These are phyloP conservation scores for Colletotrichum sp. DNA, from an alignment of 2,329 filamentous ascomycete genomes.

Conservation along the genomic window DNA sequence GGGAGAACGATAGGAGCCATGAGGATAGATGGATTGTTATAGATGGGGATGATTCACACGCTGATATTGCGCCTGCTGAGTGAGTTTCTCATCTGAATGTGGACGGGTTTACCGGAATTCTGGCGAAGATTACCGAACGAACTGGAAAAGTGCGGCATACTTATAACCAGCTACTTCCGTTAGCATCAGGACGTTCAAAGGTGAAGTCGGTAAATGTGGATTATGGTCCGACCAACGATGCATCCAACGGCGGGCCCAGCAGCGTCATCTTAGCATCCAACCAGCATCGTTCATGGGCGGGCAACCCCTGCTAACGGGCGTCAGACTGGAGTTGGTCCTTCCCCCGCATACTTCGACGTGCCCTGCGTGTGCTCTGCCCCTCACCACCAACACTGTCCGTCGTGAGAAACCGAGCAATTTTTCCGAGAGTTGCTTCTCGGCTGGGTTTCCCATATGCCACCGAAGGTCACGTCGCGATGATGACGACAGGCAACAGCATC, in stretches of 20 bases:
- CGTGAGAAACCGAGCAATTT: background rate
- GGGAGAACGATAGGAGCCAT: background rate
- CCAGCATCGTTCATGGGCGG: background rate
- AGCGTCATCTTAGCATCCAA: background rate
- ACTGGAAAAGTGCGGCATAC: rapidly evolving
- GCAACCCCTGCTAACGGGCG: background rate
- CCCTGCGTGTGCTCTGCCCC: background rate
- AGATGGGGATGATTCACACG: too few relatives aligned
- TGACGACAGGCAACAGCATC: background rate
- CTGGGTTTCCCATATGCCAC: background rate
- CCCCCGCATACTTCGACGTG: background rate
- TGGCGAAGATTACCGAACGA: background rate
- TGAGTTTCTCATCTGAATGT: rapidly evolving
- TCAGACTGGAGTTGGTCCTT: background rate
- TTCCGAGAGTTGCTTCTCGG: background rate
- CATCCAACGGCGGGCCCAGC: background rate
- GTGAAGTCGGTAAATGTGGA: background rate
- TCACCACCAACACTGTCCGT: background rate
- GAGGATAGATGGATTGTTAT: background rate
- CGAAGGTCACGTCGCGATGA: background rate
- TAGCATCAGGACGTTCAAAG: background rate
- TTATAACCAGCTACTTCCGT: background rate
- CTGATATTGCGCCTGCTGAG: background rate
- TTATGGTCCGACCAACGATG: background rate
- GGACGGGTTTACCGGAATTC: background rate